Evolutionary conservation across 1,284 basidiomycete species (phyloP).

Genomic region (Trichosporon sp.): DNA sequence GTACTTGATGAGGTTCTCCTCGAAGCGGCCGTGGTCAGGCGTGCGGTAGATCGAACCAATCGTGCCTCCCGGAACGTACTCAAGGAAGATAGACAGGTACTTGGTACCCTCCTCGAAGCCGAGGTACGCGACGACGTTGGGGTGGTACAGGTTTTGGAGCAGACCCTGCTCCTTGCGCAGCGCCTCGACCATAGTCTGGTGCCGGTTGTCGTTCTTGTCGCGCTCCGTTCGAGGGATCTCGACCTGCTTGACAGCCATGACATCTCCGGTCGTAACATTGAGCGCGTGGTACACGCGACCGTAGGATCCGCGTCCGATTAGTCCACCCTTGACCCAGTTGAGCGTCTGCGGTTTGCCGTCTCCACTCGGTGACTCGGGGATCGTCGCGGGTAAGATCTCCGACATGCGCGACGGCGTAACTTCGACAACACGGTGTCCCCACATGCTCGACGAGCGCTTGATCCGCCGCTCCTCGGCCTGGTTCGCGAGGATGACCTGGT

Average conservation of each 20-base stretch:
- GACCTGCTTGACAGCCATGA: constrained; percentile 99
- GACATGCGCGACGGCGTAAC: constrained; percentile 70
- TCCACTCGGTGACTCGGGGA: constrained; percentile 41
- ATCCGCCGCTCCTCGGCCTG: constrained; percentile 61
- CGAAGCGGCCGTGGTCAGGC: constrained; percentile 70
- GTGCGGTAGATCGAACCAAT: constrained; percentile 89
- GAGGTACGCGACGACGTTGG: constrained; percentile 95
- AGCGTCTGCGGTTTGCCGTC: constrained; percentile 65
- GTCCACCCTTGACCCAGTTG: constrained; percentile 97
- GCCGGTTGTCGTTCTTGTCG: constrained; percentile 84
- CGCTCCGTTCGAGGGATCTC: constrained; percentile 87
- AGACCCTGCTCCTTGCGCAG: constrained; percentile 93
- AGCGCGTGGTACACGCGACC: constrained; percentile 94
- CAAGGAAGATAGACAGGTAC: constrained; percentile 94
- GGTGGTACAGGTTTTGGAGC: constrained; percentile 93
- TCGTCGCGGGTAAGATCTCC: constrained; percentile 57
- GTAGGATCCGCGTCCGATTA: constrained; percentile 96
- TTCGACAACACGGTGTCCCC: constrained; percentile 92
- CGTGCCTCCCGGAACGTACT: constrained; percentile 97
- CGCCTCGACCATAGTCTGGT: constrained; percentile 83
- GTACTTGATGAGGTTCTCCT: constrained; percentile 87
- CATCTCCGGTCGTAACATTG: constrained; percentile 97
- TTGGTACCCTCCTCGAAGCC: constrained; percentile 76
- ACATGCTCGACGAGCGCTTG: constrained; percentile 89
- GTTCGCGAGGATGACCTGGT: constrained; percentile 1